A percentile compares a stretch with the other conserved stretches of the same genome.
Conservation (phyloP, 805 yeast species). For the Sungouiozyma ichnusensis region DNA sequence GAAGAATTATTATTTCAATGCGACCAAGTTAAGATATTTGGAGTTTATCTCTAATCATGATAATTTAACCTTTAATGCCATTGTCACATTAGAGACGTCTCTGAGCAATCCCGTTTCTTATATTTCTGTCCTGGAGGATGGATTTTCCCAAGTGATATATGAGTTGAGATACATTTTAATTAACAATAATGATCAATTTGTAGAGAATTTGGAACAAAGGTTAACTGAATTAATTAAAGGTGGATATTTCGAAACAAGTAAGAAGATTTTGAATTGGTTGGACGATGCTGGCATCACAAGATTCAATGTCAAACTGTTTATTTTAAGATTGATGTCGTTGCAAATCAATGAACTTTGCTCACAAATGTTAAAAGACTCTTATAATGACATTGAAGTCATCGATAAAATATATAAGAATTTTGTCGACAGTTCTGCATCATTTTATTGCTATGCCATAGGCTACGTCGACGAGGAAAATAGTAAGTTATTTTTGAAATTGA, state of each 20-base stretch:
- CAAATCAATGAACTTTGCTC: constrained; percentile 15
- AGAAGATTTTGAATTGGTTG: constrained; percentile 18
- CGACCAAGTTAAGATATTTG: constrained; percentile 19
- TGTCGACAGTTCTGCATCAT: constrained; percentile 19
- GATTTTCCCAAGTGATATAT: constrained; percentile 14
- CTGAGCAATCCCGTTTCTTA: constrained; percentile 19
- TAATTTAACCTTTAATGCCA: constrained; percentile 1
- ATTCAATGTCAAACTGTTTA: constrained; percentile 12
- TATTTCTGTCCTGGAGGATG: constrained; percentile 8
- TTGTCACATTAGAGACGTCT: constrained; percentile 14
- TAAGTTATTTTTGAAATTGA: constrained; percentile 14
- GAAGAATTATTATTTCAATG: constrained; percentile 14
- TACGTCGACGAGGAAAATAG: constrained; percentile 23
- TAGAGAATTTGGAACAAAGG: constrained; percentile 5
- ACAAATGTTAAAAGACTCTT: constrained; percentile 10
- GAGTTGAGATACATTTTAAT: constrained; percentile 20
- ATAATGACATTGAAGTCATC: constrained; percentile 15
- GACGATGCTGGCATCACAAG: constrained; percentile 10
- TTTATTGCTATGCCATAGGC: constrained; percentile 13
- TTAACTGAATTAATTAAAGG: constrained; percentile 12
- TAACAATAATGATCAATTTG: constrained; percentile 11
- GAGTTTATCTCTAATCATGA: not conserved
- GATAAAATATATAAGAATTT: constrained; percentile 22
- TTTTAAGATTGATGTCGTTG: constrained; percentile 14
- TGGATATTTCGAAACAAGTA: constrained; percentile 20